Conservation (phyloP, 176 grass and related monocot species). For the Canna indica region DNA sequence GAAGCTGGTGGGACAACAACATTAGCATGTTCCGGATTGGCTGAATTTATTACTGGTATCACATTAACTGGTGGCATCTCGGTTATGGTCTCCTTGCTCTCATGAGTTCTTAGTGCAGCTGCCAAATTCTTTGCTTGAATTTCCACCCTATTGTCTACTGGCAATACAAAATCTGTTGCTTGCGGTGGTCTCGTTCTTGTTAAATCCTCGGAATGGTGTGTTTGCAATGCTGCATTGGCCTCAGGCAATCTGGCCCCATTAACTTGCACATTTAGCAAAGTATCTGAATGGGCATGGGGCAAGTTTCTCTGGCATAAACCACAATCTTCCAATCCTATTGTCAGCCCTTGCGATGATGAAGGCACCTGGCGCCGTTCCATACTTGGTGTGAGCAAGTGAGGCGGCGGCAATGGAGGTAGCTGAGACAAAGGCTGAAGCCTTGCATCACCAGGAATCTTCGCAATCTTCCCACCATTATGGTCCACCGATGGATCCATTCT, state of each 20-base stretch:
- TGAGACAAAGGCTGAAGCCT: conserved; percentile 79
- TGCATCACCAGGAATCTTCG: conserved; percentile 35
- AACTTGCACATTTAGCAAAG: conserved; percentile 36
- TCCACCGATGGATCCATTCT: conserved; percentile 13
- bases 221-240: conserved; percentile 41
- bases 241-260: conserved; percentile 37
- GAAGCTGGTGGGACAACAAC: not conserved
- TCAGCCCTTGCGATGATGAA: conserved; percentile 14
- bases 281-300: conserved; percentile 73
- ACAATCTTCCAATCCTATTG: conserved; percentile 42
- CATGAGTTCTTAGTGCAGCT: conserved; percentile 41
- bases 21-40: conserved; percentile 3
- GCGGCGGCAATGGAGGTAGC: conserved; percentile 80
- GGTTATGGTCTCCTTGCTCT: conserved; percentile 19
- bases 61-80: conserved; percentile 35
- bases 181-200: conserved; percentile 47
- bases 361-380: conserved; percentile 27
- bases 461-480: conserved; percentile 21
- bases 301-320: conserved; percentile 56
- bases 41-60: conserved; percentile 7
- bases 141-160: conserved; percentile 6
- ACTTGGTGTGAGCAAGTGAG: conserved; percentile 51
- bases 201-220: conserved; percentile 61
- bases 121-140: conserved; percentile 6
- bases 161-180: not conserved